These are phyloP conservation scores for Thelonectria blattea DNA, from an alignment of 2,329 filamentous ascomycete genomes.

Conservation along the genomic window DNA sequence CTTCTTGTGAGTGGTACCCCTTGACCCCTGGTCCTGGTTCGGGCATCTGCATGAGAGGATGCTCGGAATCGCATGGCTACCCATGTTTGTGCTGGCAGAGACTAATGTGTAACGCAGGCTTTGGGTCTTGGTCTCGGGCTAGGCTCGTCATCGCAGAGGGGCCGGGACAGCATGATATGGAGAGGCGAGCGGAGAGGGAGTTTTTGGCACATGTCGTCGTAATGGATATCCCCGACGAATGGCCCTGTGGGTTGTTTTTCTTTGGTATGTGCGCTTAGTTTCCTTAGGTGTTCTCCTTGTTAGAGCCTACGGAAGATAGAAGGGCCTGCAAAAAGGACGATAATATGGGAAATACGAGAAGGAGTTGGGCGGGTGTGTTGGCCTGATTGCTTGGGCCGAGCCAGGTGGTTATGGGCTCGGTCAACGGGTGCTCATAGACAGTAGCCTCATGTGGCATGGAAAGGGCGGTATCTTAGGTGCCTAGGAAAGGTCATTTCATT, in stretches of 20 bases:
- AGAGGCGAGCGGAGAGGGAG: constrained; percentile 15
- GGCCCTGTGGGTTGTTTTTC: constrained; percentile 24
- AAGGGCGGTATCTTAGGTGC: not conserved
- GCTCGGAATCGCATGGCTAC: not conserved
- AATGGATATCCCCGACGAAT: constrained; percentile 31
- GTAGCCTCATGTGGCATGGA: not conserved
- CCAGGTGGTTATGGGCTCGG: not conserved
- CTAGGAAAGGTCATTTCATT: not conserved
- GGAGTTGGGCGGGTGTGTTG: not conserved
- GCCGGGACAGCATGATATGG: constrained; percentile 21
- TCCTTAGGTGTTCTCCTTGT: constrained; percentile 23
- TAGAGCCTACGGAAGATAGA: constrained; percentile 22
- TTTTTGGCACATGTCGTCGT: constrained; percentile 34
- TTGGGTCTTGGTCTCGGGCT: constrained; percentile 50
- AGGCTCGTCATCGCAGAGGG: constrained; percentile 19
- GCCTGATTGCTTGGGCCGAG: not conserved
- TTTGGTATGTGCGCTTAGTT: constrained; percentile 32
- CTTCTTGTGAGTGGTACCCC: constrained; percentile 62
- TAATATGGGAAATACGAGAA: constrained; percentile 11
- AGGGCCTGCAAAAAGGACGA: constrained; percentile 10
- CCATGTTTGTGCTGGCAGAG: constrained; percentile 16
- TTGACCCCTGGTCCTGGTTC: not conserved
- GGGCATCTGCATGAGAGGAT: not conserved
- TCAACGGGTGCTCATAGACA: constrained; percentile 1
- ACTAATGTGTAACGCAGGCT: constrained; percentile 36